A percentile compares a stretch with the other conserved stretches of the same genome.
phyloP scores from a whole-genome alignment of 306 rosid species.

The Rosa rugosa region DNA sequence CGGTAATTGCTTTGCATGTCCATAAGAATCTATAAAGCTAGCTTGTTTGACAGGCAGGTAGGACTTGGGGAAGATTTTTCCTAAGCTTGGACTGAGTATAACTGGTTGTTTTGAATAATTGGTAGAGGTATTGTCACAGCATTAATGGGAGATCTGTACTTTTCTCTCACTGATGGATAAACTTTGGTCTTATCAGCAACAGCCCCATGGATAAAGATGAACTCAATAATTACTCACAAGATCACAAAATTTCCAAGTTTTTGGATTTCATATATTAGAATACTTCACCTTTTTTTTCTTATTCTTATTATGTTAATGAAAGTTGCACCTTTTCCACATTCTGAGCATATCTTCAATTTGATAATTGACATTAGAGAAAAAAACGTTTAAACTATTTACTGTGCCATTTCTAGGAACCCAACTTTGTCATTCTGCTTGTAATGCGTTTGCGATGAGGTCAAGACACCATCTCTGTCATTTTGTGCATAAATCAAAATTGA shows the following conservation, averaged over 20 bases:
- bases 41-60: constrained; percentile 48
- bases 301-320: not conserved
- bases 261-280: not conserved
- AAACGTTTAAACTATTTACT: not conserved
- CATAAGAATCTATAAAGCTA: constrained; percentile 18
- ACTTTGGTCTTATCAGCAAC: constrained; percentile 11
- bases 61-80: constrained; percentile 14
- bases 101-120: constrained; percentile 42
- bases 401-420: not conserved
- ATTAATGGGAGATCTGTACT: not conserved
- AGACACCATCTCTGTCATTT: not conserved
- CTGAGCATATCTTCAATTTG: not conserved
- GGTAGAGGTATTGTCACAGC: constrained; percentile 22
- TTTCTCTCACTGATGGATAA: constrained; percentile 5
- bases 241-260: not conserved
- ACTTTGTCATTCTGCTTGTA: not conserved
- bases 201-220: constrained; percentile 14
- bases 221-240: not conserved
- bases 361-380: not conserved
- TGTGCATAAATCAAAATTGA: not conserved
- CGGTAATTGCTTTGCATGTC: not conserved
- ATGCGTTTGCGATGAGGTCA: not conserved
- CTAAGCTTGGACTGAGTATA: constrained; percentile 13
- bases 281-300: not conserved
- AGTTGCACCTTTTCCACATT: not conserved